Base-by-base conservation (phyloP, 1,284 basidiomycete genomes). In the Ganoderma boninense region DNA sequence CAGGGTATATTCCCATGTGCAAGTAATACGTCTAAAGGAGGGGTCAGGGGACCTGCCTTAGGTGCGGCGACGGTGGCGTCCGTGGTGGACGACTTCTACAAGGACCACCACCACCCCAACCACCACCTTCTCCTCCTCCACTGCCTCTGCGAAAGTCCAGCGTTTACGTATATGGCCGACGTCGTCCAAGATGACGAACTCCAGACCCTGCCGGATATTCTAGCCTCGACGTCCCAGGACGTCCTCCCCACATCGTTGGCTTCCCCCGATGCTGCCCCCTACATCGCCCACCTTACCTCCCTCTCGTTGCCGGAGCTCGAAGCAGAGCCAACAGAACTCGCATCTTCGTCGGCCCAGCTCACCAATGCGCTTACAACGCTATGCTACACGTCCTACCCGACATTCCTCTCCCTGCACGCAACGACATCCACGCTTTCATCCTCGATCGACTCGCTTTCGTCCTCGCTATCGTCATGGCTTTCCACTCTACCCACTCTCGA, bases 351-450 rank as follows among this genome's bases (percentile, higher is more conserved):
- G 0, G 90, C 94, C 57, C 92, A 94, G 71, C 87, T 97, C 69
- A 95, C 95, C 20, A 92, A 93, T 64, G 96, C 95, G 71, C 86
- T 97, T 73, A 96, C 93, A 4, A 93, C 93, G 57, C 87, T 97
- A 26, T 97, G 95, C 71, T 93, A 94, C 73, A 91, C 94, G 5
- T 95, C 95, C 42, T 96, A 97, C 80, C 89, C 92, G 32, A 95
- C 95, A 0, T 96, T 97, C 77, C 88, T 97, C 70, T 91, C 93
- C 13, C 87, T 97, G 13, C 95, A 96, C 80, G 84, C 83, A 73
- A 92, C 87, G 56, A 95, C 88, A 1, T 87, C 88, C 38, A 90
- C 93, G 0, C 88, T 97, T 64, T 84, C 88, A 0, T 82, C 83
- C 10, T 90, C 92, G 52, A 87, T 94, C 75, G 85, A 83, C 4